Evolutionary conservation across 306 rosid species (phyloP).

Genomic region (Castanea mollissima): DNA sequence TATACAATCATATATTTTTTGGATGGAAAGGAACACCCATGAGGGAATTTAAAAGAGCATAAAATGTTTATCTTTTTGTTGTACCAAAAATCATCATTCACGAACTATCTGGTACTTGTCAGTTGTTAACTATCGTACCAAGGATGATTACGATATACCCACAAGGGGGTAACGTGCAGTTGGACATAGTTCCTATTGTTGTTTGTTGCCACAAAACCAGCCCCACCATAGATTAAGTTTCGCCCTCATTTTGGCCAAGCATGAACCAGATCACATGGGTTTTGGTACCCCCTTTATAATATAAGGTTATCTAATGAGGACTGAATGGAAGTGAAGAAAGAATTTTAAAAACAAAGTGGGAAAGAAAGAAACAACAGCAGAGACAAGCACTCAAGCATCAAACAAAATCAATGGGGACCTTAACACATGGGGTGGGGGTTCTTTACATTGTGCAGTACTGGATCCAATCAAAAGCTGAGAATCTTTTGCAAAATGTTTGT

Average conservation of each 20-base stretch:
- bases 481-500: conserved; percentile 55
- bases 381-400: conserved; percentile 56
- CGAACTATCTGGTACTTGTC: conserved; percentile 52
- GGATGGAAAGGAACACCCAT: too few relatives aligned
- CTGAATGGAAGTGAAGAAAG: conserved; percentile 27
- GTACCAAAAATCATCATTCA: conserved; percentile 13
- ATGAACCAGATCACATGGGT: conserved; percentile 86
- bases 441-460: conserved; percentile 43
- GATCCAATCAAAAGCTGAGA: conserved; percentile 65
- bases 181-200: conserved; percentile 44
- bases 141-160: conserved; percentile 69
- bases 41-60: too few relatives aligned
- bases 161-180: conserved; percentile 94
- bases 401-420: conserved; percentile 78
- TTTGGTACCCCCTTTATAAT: conserved; percentile 47
- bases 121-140: conserved; percentile 46
- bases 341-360: conserved; percentile 27
- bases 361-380: conserved; percentile 65
- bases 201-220: conserved; percentile 32
- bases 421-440: conserved; percentile 84
- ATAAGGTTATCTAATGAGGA: conserved; percentile 64
- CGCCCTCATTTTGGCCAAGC: conserved; percentile 55
- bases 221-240: conserved; percentile 42
- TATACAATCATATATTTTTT: too few relatives aligned
- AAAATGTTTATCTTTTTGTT: not conserved